Evolutionary conservation across 140 eudicot species (phyloP), one percentile per base, ranked within the genome.

Genomic region (Flaveria floridana): DNA sequence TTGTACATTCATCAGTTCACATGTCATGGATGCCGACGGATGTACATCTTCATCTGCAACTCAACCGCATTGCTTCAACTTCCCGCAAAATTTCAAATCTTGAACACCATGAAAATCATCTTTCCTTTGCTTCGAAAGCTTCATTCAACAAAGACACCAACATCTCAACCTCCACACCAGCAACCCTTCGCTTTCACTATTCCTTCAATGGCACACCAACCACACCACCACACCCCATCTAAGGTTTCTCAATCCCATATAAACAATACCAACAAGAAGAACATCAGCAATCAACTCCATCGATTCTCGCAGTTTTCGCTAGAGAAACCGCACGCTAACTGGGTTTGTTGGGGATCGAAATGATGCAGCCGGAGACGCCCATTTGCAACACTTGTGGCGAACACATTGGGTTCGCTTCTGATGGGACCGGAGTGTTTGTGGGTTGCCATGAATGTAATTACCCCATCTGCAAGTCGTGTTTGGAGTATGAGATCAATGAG

Each of bases 361-460:
- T 91, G 97, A 95, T 91, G 99, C 84, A 85, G 25, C 82, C 99
- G 51, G 92, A 86, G 79, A 83, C 76, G 74, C 96, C 99, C 7
- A 42, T 81, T 4, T 95, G 99, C 85, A 91, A 77, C 80, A 88
- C 86, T 62, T 95, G 99, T 75, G 99, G 97, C 28, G 99, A 95
- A 42, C 90, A 84, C 65, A 78, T 87, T 28, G 95, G 95, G 25
- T 51, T 88, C 42, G 67, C 30, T 56, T 71, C 91, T 0, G 87
- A 91, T 50, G 97, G 96, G 1, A 74, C 2, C 11, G 95, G 91
- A 74, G 85, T 80, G 41, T 95, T 95, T 85, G 96, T 87, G 66
- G 95, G 87, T 61, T 95, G 99, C 74, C 96, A 83, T 78, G 97
- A 91, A 48, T 95, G 99, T 67, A 95, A 91, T 77, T 87, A 84